phyloP scores from a whole-genome alignment of 768 basidiomycete genomes.

The Russula griseocarnosa region DNA sequence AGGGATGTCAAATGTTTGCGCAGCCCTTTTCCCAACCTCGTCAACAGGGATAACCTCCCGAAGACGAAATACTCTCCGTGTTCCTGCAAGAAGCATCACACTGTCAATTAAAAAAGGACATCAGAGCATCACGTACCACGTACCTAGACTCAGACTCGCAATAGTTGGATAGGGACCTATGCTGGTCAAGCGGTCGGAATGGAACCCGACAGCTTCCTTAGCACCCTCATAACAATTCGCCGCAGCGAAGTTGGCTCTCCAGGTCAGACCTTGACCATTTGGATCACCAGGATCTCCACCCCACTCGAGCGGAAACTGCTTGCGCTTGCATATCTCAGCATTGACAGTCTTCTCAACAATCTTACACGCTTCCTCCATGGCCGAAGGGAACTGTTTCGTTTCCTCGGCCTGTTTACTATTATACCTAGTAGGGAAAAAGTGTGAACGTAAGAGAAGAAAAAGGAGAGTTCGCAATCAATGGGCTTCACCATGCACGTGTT shows the following conservation, averaged over 20 bases:
- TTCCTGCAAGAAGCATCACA: constrained; percentile 39
- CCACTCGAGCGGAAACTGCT: constrained; percentile 68
- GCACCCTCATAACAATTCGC: constrained; percentile 82
- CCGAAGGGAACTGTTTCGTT: constrained; percentile 54
- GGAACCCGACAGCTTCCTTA: constrained; percentile 76
- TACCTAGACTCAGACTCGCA: constrained; percentile 77
- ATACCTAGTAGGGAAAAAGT: constrained; percentile 49
- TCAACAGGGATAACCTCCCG: constrained; percentile 71
- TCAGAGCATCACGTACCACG: constrained; percentile 23
- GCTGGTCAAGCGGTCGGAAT: constrained; percentile 77
- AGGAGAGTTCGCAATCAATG: neutral
- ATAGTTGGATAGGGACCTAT: constrained; percentile 83
- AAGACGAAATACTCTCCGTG: constrained; percentile 64
- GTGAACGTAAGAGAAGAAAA: neutral
- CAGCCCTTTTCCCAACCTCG: constrained; percentile 51
- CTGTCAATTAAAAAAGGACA: neutral
- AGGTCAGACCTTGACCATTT: constrained; percentile 35
- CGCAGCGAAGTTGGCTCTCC: constrained; percentile 83
- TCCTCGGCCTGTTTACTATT: constrained; percentile 63
- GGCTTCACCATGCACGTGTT: constrained; percentile 65
- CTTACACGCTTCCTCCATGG: constrained; percentile 76
- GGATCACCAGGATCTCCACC: constrained; percentile 33
- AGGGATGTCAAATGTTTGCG: constrained; percentile 74
- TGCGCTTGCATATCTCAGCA: constrained; percentile 58
- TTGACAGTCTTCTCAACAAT: constrained; percentile 70